These are phyloP conservation scores for Aspergillus nanangensis DNA, from an alignment of 495 filamentous ascomycete genomes.

Conservation along the genomic window DNA sequence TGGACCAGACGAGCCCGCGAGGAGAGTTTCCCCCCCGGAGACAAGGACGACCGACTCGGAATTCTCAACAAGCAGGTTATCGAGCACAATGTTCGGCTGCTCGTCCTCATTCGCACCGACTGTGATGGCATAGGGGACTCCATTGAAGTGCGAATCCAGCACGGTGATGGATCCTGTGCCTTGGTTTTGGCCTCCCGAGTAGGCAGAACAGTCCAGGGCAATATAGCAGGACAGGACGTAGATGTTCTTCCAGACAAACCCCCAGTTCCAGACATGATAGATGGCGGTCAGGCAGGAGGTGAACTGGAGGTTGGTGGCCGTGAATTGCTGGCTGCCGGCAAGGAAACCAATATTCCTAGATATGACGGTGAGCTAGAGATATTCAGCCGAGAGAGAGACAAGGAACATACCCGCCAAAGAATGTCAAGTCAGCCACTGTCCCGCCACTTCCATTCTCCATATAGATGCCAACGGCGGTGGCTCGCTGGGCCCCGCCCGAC, in stretches of 20 bases:
- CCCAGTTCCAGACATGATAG: constrained; percentile 22
- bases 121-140: not conserved
- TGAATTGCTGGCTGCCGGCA: constrained; percentile 64
- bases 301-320: constrained; percentile 51
- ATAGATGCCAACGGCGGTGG: constrained; percentile 45
- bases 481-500: constrained; percentile 9
- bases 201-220: constrained; percentile 2
- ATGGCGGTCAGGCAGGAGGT: constrained; percentile 41
- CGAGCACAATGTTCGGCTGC: not conserved
- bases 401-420: constrained; percentile 50
- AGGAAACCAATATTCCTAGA: constrained; percentile 46
- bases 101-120: not conserved
- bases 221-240: constrained; percentile 5
- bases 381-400: no score
- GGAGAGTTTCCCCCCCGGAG: not conserved
- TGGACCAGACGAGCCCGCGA: not conserved
- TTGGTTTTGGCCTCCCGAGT: not conserved
- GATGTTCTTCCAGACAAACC: constrained; percentile 11
- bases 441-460: constrained; percentile 47
- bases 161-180: not conserved
- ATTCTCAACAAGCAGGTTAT: not conserved
- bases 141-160: not conserved
- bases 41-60: not conserved
- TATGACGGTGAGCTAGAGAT: no score
- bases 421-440: constrained; percentile 46